Evolutionary conservation across 2,329 filamentous ascomycete genomes (phyloP).

Genomic region (Verruconis gallopava): DNA sequence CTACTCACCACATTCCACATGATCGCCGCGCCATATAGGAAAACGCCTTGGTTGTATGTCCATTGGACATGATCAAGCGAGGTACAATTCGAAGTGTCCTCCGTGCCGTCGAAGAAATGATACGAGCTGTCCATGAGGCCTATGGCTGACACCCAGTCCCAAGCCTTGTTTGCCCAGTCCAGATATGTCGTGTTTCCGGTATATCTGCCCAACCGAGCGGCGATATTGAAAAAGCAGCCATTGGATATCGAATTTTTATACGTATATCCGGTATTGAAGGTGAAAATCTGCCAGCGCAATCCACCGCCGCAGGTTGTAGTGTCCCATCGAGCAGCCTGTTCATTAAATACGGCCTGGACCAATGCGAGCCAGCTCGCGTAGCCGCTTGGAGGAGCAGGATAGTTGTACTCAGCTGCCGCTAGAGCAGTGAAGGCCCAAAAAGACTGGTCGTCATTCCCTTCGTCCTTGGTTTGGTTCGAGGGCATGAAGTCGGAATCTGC

Average conservation of each 20-base stretch:
- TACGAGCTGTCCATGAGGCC: constrained; percentile 40
- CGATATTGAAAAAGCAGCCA: constrained; percentile 38
- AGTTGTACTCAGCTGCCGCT: constrained; percentile 40
- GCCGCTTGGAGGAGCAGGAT: constrained; percentile 27
- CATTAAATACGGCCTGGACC: constrained; percentile 28
- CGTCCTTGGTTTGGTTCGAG: constrained; percentile 31
- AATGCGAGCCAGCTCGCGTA: constrained; percentile 14
- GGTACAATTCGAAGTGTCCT: constrained; percentile 32
- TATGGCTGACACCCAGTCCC: constrained; percentile 27
- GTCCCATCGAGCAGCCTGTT: constrained; percentile 26
- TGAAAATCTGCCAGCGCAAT: constrained; percentile 27
- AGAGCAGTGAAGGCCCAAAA: constrained; percentile 47
- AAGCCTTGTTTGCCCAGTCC: constrained; percentile 44
- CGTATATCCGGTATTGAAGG: constrained; percentile 35
- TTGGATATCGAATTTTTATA: constrained; percentile 36
- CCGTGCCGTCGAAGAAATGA: constrained; percentile 33
- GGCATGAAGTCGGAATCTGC: constrained; percentile 31
- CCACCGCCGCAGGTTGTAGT: constrained; percentile 23
- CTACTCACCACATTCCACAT: constrained; percentile 36
- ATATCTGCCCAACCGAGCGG: constrained; percentile 25
- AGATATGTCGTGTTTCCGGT: constrained; percentile 40
- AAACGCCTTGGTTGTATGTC: constrained; percentile 39
- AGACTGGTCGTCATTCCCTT: constrained; percentile 44
- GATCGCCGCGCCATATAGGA: constrained; percentile 32
- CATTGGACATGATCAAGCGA: constrained; percentile 39